A percentile compares a stretch with the other conserved stretches of the same genome.
phyloP scores from a whole-genome alignment of 2,329 filamentous ascomycete genomes.

The Diaporthe amygdali region DNA sequence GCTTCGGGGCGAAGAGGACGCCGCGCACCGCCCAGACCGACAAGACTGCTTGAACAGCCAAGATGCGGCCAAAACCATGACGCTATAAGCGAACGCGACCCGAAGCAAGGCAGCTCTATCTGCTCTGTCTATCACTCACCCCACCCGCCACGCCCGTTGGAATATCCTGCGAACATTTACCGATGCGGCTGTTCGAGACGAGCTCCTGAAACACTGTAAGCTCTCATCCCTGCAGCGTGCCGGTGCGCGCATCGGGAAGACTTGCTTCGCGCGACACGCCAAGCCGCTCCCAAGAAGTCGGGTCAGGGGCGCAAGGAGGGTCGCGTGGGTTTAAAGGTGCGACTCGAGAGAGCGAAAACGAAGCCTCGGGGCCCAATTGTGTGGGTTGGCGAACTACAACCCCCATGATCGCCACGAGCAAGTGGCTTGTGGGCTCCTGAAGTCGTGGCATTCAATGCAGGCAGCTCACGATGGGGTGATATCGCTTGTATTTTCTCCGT shows the following conservation, averaged over 20 bases:
- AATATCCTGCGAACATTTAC: not conserved
- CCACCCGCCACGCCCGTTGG: not conserved
- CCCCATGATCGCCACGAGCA: not conserved
- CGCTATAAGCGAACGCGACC: not conserved
- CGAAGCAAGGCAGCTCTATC: not conserved
- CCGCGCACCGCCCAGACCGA: conserved; percentile 14
- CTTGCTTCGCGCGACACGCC: conserved; percentile 13
- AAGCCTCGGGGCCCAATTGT: not conserved
- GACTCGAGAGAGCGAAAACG: conserved; percentile 22
- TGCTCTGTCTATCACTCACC: not conserved
- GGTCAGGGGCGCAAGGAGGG: conserved; percentile 10
- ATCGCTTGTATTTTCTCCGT: not conserved
- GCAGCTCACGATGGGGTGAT: not conserved
- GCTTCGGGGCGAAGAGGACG: conserved; percentile 6
- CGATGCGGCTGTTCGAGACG: conserved; percentile 9
- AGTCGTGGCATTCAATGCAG: conserved; percentile 3
- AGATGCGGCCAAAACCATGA: conserved; percentile 16
- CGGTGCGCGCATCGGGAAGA: conserved; percentile 3
- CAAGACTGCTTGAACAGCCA: conserved; percentile 20
- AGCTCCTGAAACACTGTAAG: conserved; percentile 18
- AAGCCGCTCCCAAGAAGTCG: not conserved
- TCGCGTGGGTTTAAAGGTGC: not conserved
- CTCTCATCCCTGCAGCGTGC: conserved; percentile 11
- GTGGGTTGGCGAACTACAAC: not conserved
- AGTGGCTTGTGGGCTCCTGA: not conserved